Percentiles rank a stretch among this genome's conserved stretches.
Conservation (phyloP, 1,139 yeast genomes). For the Saccharomyces pastorianus region DNA sequence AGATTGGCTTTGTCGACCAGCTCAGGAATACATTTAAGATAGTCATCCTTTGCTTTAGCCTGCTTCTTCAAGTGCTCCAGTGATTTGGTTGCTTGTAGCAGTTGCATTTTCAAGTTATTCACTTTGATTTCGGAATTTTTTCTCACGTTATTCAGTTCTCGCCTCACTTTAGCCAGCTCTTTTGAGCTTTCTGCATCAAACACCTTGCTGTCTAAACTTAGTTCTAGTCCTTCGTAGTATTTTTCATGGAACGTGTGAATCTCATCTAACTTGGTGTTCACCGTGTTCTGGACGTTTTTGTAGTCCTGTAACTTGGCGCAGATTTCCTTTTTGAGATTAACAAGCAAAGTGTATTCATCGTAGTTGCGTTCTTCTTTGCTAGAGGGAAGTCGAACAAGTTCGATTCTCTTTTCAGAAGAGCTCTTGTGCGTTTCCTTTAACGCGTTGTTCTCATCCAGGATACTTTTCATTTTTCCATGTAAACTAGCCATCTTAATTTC, state of each 20-base stretch:
- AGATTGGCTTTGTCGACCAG: neutral
- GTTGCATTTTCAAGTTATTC: neutral
- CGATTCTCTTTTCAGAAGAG: neutral
- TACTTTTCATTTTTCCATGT: neutral
- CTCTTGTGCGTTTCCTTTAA: neutral
- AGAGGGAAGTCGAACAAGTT: neutral
- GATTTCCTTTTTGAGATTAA: neutral
- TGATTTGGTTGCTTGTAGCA: neutral
- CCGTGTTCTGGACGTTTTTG: neutral
- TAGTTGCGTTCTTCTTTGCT: neutral
- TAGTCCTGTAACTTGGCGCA: neutral
- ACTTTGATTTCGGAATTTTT: neutral
- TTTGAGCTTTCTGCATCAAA: neutral
- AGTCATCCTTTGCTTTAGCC: neutral
- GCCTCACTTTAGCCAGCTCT: neutral
- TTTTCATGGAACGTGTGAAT: neutral
- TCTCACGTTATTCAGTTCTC: neutral
- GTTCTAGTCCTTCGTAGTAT: neutral
- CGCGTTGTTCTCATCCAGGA: neutral
- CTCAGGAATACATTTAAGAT: neutral
- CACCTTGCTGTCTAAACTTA: neutral
- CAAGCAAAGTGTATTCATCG: neutral
- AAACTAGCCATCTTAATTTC: neutral
- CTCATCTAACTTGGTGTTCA: neutral
- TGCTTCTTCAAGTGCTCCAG: neutral